A percentile compares a stretch with the other conserved stretches of the same genome.
Conservation (phyloP, 768 basidiomycete genomes). For the Neoboletus brunneissimus region DNA sequence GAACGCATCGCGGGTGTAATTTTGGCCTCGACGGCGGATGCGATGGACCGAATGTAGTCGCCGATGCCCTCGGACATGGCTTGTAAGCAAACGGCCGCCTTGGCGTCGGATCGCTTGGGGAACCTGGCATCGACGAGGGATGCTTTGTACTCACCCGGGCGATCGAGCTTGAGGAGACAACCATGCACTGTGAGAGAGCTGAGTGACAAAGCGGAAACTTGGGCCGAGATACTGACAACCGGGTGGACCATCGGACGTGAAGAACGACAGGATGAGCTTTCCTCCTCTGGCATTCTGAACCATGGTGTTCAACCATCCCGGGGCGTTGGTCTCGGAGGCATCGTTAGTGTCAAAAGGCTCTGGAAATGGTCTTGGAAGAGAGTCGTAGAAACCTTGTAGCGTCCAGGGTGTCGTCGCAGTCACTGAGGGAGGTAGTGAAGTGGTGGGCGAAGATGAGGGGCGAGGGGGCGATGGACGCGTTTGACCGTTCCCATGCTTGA, state of each 20-base stretch:
- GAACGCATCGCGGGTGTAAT: conserved; percentile 45
- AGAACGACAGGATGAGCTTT: conserved; percentile 43
- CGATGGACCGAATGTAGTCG: conserved; percentile 49
- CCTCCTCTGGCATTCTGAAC: conserved; percentile 54
- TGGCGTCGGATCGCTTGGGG: conserved; percentile 61
- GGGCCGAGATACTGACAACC: conserved; percentile 41
- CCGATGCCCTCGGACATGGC: conserved; percentile 65
- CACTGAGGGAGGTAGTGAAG: conserved; percentile 1
- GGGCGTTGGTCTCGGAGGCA: conserved; percentile 51
- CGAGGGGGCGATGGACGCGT: conserved; percentile 33
- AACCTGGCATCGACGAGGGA: conserved; percentile 67
- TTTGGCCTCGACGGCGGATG: conserved; percentile 42
- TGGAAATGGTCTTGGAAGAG: conserved; percentile 62
- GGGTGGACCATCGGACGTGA: conserved; percentile 39
- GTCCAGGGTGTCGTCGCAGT: conserved; percentile 30
- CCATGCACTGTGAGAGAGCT: conserved; percentile 48
- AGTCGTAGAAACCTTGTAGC: conserved; percentile 60
- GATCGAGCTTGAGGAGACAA: conserved; percentile 51
- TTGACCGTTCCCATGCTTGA: conserved; percentile 55
- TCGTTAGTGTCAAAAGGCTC: conserved; percentile 45
- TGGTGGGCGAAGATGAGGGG: background rate
- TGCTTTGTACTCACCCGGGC: conserved; percentile 48
- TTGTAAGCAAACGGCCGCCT: conserved; percentile 60
- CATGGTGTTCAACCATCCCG: conserved; percentile 50
- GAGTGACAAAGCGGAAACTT: background rate